These are phyloP conservation scores for Sarcodon sp. DNA, from an alignment of 768 basidiomycete genomes.

Conservation along the genomic window DNA sequence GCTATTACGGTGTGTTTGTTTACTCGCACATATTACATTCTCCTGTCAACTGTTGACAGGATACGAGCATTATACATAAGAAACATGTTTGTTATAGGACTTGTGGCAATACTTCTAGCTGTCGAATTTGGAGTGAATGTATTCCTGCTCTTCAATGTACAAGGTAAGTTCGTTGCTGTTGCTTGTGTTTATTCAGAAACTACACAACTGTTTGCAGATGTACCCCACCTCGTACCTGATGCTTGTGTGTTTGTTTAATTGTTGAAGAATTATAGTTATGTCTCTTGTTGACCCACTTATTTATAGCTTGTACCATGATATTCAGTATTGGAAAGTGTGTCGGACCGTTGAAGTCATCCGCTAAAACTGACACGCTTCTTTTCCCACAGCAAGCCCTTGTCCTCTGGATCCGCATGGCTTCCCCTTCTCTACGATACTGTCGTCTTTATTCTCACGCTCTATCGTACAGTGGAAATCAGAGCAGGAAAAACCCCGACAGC, in stretches of 20 bases:
- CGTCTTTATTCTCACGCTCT: conserved; percentile 20
- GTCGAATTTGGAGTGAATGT: conserved; percentile 34
- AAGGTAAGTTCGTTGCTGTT: conserved; percentile 23
- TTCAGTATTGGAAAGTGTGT: conserved; percentile 16
- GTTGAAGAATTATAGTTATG: neutral
- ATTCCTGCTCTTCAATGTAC: conserved; percentile 38
- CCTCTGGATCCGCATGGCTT: conserved; percentile 26
- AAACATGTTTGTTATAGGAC: conserved; percentile 13
- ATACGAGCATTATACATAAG: conserved; percentile 19
- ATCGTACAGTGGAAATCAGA: neutral
- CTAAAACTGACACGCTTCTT: neutral
- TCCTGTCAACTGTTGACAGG: conserved; percentile 1
- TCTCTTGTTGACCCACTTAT: neutral
- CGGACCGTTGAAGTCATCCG: no score
- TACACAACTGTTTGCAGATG: conserved; percentile 1
- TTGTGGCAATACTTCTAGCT: conserved; percentile 20
- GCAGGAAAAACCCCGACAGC: no score
- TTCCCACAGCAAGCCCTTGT: conserved; percentile 7
- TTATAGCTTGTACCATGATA: conserved; percentile 28
- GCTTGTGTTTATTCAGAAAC: no score
- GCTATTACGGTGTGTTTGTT: conserved; percentile 29
- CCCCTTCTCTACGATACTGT: conserved; percentile 26
- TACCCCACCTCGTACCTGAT: conserved; percentile 10
- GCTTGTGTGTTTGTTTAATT: conserved; percentile 29
- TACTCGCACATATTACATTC: no score